Evolutionary conservation across 768 basidiomycete species (phyloP).

Genomic region (Gloeopeniophorella convolvens): DNA sequence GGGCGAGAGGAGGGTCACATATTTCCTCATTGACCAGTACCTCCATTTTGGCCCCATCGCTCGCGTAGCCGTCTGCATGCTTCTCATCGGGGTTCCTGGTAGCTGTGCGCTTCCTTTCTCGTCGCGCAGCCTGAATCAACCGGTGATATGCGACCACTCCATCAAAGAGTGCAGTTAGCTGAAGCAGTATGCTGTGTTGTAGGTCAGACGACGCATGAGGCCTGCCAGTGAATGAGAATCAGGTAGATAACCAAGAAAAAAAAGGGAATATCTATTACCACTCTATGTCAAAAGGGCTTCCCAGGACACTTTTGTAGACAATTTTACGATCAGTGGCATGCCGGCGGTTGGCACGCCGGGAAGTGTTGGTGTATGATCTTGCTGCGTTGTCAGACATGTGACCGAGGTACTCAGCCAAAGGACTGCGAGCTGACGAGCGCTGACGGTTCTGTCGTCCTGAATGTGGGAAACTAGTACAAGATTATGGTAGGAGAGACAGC

Average conservation of each 20-base stretch:
- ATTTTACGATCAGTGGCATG: constrained; percentile 45
- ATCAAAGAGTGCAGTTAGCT: constrained; percentile 42
- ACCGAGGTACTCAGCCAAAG: too few species aligned
- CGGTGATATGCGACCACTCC: constrained; percentile 42
- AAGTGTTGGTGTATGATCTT: constrained; percentile 47
- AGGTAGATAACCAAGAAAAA: constrained; percentile 4
- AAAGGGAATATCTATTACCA: constrained; percentile 42
- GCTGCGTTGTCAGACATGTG: constrained; percentile 51
- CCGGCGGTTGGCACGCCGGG: constrained; percentile 55
- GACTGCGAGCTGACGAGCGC: too few species aligned
- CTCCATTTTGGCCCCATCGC: too few species aligned
- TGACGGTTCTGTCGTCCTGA: too few species aligned
- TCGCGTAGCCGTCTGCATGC: not conserved
- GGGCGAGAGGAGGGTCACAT: constrained; percentile 21
- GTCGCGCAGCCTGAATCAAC: constrained; percentile 9
- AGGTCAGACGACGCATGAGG: constrained; percentile 54
- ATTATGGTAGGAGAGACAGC: too few species aligned
- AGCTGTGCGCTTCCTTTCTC: constrained; percentile 2
- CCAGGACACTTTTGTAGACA: constrained; percentile 64
- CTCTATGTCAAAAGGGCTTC: constrained; percentile 61
- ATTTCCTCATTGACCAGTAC: not conserved
- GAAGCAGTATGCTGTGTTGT: constrained; percentile 54
- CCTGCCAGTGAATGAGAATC: constrained; percentile 34
- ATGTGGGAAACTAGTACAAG: too few species aligned
- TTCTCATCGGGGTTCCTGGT: not conserved